Base-by-base conservation (phyloP, 148 eudicot species). In the Arbutus unedo region DNA sequence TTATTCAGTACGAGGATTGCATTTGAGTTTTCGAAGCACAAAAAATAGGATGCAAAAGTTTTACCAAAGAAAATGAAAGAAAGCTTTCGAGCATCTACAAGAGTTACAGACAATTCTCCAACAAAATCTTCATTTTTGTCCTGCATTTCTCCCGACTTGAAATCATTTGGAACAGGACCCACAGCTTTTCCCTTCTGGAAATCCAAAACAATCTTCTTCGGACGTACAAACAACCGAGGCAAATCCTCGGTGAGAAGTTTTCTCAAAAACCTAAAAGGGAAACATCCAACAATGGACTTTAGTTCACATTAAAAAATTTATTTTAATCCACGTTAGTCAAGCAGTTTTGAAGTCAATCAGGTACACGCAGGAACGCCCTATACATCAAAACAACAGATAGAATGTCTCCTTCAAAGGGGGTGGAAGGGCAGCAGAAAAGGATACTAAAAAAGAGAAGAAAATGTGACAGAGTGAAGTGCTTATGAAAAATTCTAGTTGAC, bases 31-130 rank as follows among this genome's bases (percentile, higher is more conserved):
- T 31, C 31, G 5, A n/a, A 67, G 75, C 16, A 47, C 47, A 53
- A 6, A 79, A 59, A 59, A 8, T 41, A 21, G 66, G 60, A 21
- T 11, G 57, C 23, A 47, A 9, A 23, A 48, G 10, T 79, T 70
- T 57, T 90, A 96, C 99, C 99, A 81, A 85, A 94, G 74, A 92
- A 80, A 75, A 87, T 68, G 85, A 94, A 93, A 47, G 91, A 89
- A 47, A 96, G 98, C 86, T 91, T 92, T 47, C 92, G 88, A 81
- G 99, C 99, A 94, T 96, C 98, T 56, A 94, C 95, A 82, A 96
- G 98, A 83, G 99, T 96, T 67, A 92, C 99, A 10, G 99, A 96
- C 82, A 96, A 90, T 92, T 96, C 99, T 75, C 98, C 99, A 74
- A 89, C 91, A 86, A 85, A 94, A 86, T 96, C 93, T 66, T 88